Percentiles rank a stretch among this genome's conserved stretches.
Conservation (phyloP, 495 filamentous ascomycete genomes). For the Achaetomiella virescens region DNA sequence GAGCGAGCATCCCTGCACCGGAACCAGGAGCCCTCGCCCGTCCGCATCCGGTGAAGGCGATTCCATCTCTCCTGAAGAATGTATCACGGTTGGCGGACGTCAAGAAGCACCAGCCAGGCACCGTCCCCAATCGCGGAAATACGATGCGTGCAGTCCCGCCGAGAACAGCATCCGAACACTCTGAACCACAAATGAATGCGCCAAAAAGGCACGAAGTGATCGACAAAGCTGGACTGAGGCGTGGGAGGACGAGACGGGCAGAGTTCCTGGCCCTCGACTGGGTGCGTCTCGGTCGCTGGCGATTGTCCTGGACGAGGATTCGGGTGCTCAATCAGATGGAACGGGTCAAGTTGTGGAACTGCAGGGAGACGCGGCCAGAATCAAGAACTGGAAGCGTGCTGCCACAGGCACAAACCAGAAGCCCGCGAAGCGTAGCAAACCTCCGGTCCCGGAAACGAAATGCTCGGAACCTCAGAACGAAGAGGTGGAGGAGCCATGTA, state of each 20-base stretch:
- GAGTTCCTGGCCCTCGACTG: neutral
- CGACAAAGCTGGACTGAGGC: no score
- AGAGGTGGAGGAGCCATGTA: neutral
- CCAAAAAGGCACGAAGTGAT: no score
- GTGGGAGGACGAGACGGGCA: neutral
- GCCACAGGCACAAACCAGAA: neutral
- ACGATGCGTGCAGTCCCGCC: no score
- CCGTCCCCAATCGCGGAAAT: no score
- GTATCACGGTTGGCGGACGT: no score
- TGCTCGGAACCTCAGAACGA: neutral
- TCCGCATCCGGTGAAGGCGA: no score
- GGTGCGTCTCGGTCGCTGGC: constrained; percentile 1
- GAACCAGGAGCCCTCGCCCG: no score
- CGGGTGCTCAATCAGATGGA: neutral
- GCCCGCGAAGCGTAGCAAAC: neutral
- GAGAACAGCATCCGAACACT: neutral
- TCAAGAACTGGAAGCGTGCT: neutral
- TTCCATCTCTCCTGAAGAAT: no score
- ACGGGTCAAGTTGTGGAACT: neutral
- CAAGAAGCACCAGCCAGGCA: neutral
- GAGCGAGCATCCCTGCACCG: no score
- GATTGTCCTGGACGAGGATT: constrained; percentile 18
- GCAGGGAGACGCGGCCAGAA: neutral
- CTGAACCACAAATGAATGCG: neutral
- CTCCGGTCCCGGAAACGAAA: neutral